A percentile compares a stretch with the other conserved stretches of the same genome.
These are phyloP conservation scores for Acer yangbiense DNA, from an alignment of 345 rosid species.

Conservation along the genomic window DNA sequence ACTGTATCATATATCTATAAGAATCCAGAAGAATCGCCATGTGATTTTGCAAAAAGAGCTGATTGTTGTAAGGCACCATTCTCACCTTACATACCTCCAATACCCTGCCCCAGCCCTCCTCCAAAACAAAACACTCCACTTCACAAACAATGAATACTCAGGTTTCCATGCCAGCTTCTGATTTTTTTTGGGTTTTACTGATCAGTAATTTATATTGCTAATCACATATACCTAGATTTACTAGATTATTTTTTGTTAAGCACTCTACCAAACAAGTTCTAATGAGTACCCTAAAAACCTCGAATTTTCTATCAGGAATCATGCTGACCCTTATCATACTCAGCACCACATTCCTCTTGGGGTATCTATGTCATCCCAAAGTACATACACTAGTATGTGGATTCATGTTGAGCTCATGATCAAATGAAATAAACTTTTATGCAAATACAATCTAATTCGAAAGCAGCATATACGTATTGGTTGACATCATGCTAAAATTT, in stretches of 20 bases:
- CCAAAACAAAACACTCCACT: background rate
- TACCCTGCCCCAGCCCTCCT: background rate
- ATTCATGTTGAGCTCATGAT: background rate
- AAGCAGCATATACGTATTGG: background rate
- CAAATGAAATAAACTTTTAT: background rate
- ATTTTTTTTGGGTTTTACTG: background rate
- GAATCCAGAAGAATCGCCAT: background rate
- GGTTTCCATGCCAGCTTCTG: background rate
- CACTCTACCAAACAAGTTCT: background rate
- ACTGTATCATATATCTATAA: background rate
- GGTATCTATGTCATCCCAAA: no score
- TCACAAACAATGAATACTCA: background rate
- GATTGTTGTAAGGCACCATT: background rate
- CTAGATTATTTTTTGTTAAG: background rate
- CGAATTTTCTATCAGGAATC: background rate
- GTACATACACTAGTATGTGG: background rate
- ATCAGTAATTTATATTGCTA: background rate
- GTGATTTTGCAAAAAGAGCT: background rate
- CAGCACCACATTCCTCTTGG: background rate
- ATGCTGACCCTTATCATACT: background rate
- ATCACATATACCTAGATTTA: background rate
- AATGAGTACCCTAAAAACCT: background rate
- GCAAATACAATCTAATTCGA: background rate
- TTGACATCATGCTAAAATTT: background rate
- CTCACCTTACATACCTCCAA: background rate